Conservation (phyloP, 148 eudicot species). For the Rhododendron simsii region DNA sequence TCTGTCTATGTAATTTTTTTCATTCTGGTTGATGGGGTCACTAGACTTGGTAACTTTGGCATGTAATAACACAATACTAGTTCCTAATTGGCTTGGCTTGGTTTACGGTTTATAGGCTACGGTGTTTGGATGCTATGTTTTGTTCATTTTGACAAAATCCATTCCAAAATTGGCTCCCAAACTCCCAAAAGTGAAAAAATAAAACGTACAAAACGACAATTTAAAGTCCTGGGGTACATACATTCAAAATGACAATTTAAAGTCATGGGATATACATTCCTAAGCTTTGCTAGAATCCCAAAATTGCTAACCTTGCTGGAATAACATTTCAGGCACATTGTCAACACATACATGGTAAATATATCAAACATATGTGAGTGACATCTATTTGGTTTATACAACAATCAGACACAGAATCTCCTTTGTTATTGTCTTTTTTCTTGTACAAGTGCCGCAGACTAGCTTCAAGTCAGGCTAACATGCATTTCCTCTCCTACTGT, state of each 20-base stretch:
- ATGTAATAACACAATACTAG: too few relatives aligned
- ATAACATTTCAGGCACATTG: background rate
- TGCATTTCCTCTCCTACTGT: conserved; percentile 62
- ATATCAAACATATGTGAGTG: background rate
- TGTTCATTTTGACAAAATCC: background rate
- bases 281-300: background rate
- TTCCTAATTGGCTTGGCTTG: too few relatives aligned
- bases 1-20: too few relatives aligned
- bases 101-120: too few relatives aligned
- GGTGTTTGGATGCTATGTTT: too few relatives aligned
- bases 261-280: too few relatives aligned
- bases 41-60: too few relatives aligned
- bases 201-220: background rate
- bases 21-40: too few relatives aligned
- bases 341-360: background rate
- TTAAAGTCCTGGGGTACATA: background rate
- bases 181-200: background rate
- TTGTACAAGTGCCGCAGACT: too few relatives aligned
- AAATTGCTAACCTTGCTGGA: background rate
- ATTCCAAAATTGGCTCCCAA: background rate
- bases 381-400: background rate
- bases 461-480: conserved; percentile 24
- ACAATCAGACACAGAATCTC: background rate
- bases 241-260: too few relatives aligned
- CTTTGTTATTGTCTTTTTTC: too few relatives aligned